Evolutionary conservation across 768 basidiomycete species (phyloP).

Genomic region (Termitomyces sp.): DNA sequence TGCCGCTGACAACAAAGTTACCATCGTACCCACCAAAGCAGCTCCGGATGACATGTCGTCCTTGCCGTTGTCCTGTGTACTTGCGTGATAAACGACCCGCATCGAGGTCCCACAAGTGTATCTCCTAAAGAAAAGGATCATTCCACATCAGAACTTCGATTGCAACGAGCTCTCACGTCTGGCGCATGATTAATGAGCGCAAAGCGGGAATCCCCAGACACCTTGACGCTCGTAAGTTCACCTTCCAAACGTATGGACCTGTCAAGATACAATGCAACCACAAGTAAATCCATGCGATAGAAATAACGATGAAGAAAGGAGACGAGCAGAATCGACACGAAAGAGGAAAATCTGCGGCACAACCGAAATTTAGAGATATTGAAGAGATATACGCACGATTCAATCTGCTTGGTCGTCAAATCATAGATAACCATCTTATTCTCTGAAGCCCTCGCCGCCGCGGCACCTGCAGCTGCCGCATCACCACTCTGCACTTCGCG

Average conservation of each 20-base stretch:
- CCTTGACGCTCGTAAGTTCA: conserved; percentile 83
- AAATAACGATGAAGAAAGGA: background rate
- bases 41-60: conserved; percentile 80
- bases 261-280: conserved; percentile 8
- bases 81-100: conserved; percentile 66
- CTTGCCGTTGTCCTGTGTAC: conserved; percentile 83
- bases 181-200: conserved; percentile 86
- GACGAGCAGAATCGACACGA: background rate
- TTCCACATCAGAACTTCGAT: conserved; percentile 10
- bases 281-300: background rate
- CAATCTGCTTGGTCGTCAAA: conserved; percentile 57
- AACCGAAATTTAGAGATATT: background rate
- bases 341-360: background rate
- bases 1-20: conserved; percentile 89
- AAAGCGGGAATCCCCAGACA: conserved; percentile 81
- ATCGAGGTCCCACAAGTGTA: conserved; percentile 81
- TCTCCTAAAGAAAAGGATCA: conserved; percentile 53
- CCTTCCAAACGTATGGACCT: conserved; percentile 67
- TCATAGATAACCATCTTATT: conserved; percentile 76
- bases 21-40: conserved; percentile 90
- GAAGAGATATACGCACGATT: conserved; percentile 47
- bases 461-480: conserved; percentile 18
- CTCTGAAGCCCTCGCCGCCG: conserved; percentile 32
- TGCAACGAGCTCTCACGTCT: conserved; percentile 49
- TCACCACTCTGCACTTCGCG: conserved; percentile 10